Percentiles rank a stretch among this genome's conserved stretches.
Evolutionary conservation across 1,139 yeast species (phyloP).

Genomic region (Eremothecium cymbalariae): DNA sequence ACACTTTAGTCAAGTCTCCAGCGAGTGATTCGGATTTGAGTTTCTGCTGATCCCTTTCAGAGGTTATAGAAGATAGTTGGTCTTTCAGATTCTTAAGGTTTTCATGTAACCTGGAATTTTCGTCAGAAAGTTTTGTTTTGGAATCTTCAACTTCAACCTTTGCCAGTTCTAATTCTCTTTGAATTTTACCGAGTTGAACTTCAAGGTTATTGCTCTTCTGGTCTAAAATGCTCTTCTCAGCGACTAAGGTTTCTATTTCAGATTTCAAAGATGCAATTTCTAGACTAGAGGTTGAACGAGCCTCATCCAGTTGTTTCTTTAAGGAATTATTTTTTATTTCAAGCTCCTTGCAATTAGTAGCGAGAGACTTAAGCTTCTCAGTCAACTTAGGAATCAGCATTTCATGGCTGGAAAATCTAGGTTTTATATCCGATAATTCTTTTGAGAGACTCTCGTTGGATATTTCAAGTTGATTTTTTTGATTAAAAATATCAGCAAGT

Average conservation of each 20-base stretch:
- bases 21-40: too few relatives aligned
- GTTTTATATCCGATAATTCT: conserved; percentile 25
- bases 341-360: conserved; percentile 27
- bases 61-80: too few relatives aligned
- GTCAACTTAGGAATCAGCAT: conserved; percentile 32
- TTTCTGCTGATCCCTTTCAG: too few relatives aligned
- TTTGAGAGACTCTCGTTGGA: conserved; percentile 17
- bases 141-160: too few relatives aligned
- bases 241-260: conserved; percentile 1
- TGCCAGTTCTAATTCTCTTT: too few relatives aligned
- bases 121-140: not conserved
- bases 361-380: conserved; percentile 33
- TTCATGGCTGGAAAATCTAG: conserved; percentile 25
- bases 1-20: too few relatives aligned
- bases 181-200: too few relatives aligned
- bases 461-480: conserved; percentile 9
- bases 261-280: not conserved
- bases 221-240: not conserved
- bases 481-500: conserved; percentile 8
- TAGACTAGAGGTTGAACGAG: not conserved
- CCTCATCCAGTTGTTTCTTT: conserved; percentile 1
- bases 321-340: conserved; percentile 14
- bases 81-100: not conserved
- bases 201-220: not conserved
- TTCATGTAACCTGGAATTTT: not conserved